Percentiles rank a stretch among this genome's conserved stretches.
Conservation (phyloP, 768 basidiomycete genomes). For the Lactifluus volemus region DNA sequence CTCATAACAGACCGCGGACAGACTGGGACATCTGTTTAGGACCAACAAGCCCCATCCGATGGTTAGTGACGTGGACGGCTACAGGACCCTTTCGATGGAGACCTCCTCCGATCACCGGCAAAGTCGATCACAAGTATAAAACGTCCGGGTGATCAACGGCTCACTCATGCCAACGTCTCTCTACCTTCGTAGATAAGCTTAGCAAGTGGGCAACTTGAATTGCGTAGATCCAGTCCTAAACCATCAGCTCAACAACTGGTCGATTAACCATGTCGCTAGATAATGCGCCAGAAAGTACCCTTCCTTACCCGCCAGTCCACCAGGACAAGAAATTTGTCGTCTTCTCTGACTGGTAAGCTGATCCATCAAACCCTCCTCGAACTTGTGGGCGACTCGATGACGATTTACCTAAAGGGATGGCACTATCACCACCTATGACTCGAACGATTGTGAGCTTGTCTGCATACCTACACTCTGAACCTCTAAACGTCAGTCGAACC, state of each 20-base stretch:
- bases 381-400: background rate
- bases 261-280: slow-evolving; percentile 11
- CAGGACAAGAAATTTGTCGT: slow-evolving; percentile 77
- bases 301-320: slow-evolving; percentile 77
- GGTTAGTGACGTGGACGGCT: no score
- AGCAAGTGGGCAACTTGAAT: background rate
- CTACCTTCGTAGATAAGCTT: no score
- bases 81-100: no score
- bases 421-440: slow-evolving; percentile 88
- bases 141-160: no score
- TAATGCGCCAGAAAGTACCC: slow-evolving; percentile 46
- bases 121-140: no score
- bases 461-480: background rate
- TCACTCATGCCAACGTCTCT: background rate
- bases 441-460: slow-evolving; percentile 70
- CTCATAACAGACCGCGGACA: no score
- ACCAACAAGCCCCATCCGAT: no score
- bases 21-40: no score
- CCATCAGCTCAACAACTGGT: background rate
- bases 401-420: slow-evolving; percentile 57
- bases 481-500: background rate
- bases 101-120: no score
- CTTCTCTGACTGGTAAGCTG: slow-evolving; percentile 69
- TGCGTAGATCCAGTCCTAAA: background rate
- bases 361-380: background rate